A percentile compares a stretch with the other conserved stretches of the same genome.
Evolutionary conservation across 805 yeast genomes (phyloP).

Genomic region (Starmerella sp.): DNA sequence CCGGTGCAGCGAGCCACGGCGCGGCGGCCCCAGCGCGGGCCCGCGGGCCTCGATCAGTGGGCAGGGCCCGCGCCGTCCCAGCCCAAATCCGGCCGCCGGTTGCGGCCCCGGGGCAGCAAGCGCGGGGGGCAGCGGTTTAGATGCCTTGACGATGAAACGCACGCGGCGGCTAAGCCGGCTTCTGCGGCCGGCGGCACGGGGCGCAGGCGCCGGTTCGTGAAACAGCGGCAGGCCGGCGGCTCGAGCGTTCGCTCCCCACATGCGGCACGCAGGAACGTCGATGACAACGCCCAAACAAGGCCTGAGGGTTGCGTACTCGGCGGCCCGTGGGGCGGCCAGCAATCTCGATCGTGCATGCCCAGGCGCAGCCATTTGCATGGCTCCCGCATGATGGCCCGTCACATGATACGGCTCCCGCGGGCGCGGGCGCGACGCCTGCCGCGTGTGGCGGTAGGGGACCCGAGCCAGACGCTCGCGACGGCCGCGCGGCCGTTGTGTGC

Average conservation of each 20-base stretch:
- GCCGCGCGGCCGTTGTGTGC: neutral
- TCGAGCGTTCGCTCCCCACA: neutral
- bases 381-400: neutral
- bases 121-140: no score
- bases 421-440: neutral
- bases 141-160: no score
- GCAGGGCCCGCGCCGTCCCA: no score
- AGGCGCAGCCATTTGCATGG: neutral
- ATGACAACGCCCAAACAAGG: neutral
- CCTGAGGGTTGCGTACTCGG: neutral
- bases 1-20: no score
- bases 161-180: no score
- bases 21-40: no score
- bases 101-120: no score
- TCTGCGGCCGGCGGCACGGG: no score
- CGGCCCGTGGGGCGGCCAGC: neutral
- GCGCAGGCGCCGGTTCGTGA: no score
- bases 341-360: neutral
- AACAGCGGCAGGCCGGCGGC: no score
- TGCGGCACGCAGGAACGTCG: conserved; percentile 1
- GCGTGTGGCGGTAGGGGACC: conserved; percentile 1
- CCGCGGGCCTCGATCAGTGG: no score
- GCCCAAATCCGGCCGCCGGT: no score
- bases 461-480: neutral
- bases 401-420: neutral